A percentile compares a stretch with the other conserved stretches of the same genome.
Evolutionary conservation across 1,284 basidiomycete genomes (phyloP).

Genomic region (Cryptococcus maquisensis): DNA sequence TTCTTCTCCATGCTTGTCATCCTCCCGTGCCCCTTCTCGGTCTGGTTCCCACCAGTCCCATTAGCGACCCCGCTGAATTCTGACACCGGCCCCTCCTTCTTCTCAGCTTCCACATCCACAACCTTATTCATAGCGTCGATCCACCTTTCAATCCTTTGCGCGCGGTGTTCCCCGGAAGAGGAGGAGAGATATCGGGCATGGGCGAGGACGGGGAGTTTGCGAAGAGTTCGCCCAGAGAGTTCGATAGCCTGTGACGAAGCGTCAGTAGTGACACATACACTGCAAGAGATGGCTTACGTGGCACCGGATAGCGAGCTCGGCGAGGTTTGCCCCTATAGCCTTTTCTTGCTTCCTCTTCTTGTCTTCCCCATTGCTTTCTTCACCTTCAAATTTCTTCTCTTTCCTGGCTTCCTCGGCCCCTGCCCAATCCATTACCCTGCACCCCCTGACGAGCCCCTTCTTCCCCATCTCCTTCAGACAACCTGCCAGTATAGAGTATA

Average conservation of each 20-base stretch:
- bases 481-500: slow-evolving; percentile 87
- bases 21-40: neutral
- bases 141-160: slow-evolving; percentile 30
- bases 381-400: neutral
- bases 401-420: slow-evolving; percentile 7
- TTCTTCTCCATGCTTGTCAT: neutral
- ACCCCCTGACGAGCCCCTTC: slow-evolving; percentile 63
- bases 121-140: slow-evolving; percentile 66
- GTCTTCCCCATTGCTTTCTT: neutral
- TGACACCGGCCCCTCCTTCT: neutral
- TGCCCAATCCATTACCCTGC: slow-evolving; percentile 18
- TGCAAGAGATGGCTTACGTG: slow-evolving; percentile 55
- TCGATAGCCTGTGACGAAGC: slow-evolving; percentile 54
- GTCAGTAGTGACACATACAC: neutral
- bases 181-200: slow-evolving; percentile 70
- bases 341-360: slow-evolving; percentile 11
- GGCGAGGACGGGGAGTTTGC: slow-evolving; percentile 85
- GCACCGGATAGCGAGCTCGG: slow-evolving; percentile 65
- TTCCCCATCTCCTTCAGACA: slow-evolving; percentile 75
- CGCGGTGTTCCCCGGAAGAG: slow-evolving; percentile 10
- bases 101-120: slow-evolving; percentile 48
- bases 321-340: slow-evolving; percentile 58
- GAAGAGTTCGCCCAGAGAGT: slow-evolving; percentile 85
- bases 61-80: neutral
- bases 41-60: no score